Evolutionary conservation across 352 stramenopile genomes (phyloP).

Genomic region (Globisporangium spiculum): DNA sequence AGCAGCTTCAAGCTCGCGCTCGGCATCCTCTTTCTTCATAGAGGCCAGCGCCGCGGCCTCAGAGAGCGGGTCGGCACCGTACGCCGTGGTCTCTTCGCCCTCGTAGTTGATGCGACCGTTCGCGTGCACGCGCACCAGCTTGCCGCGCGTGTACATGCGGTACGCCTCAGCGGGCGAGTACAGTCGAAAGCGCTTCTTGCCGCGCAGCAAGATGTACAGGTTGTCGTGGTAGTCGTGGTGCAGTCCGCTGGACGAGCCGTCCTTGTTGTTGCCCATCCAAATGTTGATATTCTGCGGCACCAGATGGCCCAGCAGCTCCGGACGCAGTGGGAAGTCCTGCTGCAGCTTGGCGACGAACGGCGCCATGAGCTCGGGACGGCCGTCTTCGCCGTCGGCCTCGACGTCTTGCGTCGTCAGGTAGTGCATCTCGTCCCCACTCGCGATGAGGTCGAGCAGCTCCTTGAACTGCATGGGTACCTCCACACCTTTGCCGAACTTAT

Average conservation of each 20-base stretch:
- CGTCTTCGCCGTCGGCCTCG: slow-evolving; percentile 60
- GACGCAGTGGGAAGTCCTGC: slow-evolving; percentile 82
- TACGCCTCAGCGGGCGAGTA: slow-evolving; percentile 88
- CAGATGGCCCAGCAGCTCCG: slow-evolving; percentile 83
- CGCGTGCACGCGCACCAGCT: slow-evolving; percentile 81
- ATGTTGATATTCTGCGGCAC: slow-evolving; percentile 95
- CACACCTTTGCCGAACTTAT: slow-evolving; percentile 86
- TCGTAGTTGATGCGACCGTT: slow-evolving; percentile 97
- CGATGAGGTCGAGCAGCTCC: slow-evolving; percentile 72
- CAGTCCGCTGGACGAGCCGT: slow-evolving; percentile 87
- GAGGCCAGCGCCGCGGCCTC: slow-evolving; percentile 53
- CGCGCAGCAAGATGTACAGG: slow-evolving; percentile 94
- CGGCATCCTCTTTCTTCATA: slow-evolving; percentile 61
- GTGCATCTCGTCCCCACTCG: slow-evolving; percentile 66
- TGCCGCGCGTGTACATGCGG: slow-evolving; percentile 91
- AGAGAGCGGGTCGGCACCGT: slow-evolving; percentile 63
- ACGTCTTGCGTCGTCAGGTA: slow-evolving; percentile 92
- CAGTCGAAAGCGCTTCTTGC: slow-evolving; percentile 94
- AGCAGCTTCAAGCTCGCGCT: slow-evolving; percentile 53
- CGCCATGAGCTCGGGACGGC: slow-evolving; percentile 80
- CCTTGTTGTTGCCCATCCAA: slow-evolving; percentile 93
- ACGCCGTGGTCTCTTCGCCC: slow-evolving; percentile 78
- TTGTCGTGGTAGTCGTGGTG: slow-evolving; percentile 99
- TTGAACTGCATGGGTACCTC: slow-evolving; percentile 82
- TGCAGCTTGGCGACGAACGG: slow-evolving; percentile 76